Evolutionary conservation across 2,329 filamentous ascomycete genomes (phyloP).

Genomic region (Dactylellina cionopaga): DNA sequence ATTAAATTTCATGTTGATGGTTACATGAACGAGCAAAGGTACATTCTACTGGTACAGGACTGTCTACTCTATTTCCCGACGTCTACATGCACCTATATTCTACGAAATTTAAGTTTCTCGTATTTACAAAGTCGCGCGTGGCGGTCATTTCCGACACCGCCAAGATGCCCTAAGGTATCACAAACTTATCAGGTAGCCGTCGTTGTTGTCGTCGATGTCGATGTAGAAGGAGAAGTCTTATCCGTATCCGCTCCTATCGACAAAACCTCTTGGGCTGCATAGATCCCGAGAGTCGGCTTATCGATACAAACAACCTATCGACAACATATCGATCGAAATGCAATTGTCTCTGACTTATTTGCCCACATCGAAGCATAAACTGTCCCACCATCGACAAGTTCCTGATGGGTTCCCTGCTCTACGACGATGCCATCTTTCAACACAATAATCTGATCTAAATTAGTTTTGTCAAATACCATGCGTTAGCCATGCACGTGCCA

Average conservation of each 20-base stretch:
- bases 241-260: conserved; percentile 41
- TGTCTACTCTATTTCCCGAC: conserved; percentile 20
- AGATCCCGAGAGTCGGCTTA: conserved; percentile 39
- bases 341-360: conserved; percentile 67
- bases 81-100: conserved; percentile 7
- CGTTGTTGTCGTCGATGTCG: conserved; percentile 2
- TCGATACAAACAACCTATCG: conserved; percentile 41
- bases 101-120: conserved; percentile 12
- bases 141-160: conserved; percentile 19
- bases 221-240: too few species aligned
- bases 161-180: too few species aligned
- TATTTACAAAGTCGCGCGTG: conserved; percentile 25
- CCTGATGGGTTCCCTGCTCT: conserved; percentile 84
- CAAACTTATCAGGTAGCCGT: too few species aligned
- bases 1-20: conserved; percentile 1
- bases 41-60: background rate
- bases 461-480: background rate
- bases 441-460: conserved; percentile 83
- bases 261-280: conserved; percentile 50
- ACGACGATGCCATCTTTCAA: conserved; percentile 84
- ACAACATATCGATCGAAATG: conserved; percentile 1
- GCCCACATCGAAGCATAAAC: conserved; percentile 93
- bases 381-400: conserved; percentile 79
- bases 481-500: background rate
- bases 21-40: background rate